Percentiles rank a stretch among this genome's conserved stretches.
phyloP scores from a whole-genome alignment of 2,329 filamentous ascomycete species.

The Periconia macrospinosa region DNA sequence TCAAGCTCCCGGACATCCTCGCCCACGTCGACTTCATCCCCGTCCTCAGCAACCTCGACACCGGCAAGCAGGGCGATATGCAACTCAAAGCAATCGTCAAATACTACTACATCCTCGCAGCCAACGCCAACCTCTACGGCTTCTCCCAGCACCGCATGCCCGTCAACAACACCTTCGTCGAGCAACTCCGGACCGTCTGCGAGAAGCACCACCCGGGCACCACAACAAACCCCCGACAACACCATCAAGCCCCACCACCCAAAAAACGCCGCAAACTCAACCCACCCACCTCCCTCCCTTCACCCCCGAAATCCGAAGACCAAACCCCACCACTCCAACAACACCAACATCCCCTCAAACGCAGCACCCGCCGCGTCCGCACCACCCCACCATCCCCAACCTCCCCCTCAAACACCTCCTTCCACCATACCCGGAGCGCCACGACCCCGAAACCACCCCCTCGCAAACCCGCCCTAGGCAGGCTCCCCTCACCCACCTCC shows the following conservation, averaged over 20 bases:
- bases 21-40: conserved; percentile 1
- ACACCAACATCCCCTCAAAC: neutral
- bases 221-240: neutral
- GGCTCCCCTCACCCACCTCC: neutral
- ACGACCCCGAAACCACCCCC: neutral
- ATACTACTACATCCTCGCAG: conserved; percentile 11
- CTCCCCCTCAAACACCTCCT: neutral
- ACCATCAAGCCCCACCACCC: neutral
- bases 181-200: conserved; percentile 4
- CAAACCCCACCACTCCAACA: neutral
- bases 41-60: conserved; percentile 1
- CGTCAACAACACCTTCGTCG: conserved; percentile 5
- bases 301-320: neutral
- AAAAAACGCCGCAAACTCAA: neutral
- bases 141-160: conserved; percentile 9
- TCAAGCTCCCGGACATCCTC: conserved; percentile 3
- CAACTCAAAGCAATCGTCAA: conserved; percentile 9
- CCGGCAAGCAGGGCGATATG: conserved; percentile 1
- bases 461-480: neutral
- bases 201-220: neutral
- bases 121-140: conserved; percentile 2
- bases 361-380: neutral
- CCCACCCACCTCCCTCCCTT: neutral
- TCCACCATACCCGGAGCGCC: neutral
- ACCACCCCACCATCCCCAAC: neutral